Percentiles rank a stretch among this genome's conserved stretches.
phyloP scores from a whole-genome alignment of 352 stramenopile species.

The Phytopythium mirpurense region DNA sequence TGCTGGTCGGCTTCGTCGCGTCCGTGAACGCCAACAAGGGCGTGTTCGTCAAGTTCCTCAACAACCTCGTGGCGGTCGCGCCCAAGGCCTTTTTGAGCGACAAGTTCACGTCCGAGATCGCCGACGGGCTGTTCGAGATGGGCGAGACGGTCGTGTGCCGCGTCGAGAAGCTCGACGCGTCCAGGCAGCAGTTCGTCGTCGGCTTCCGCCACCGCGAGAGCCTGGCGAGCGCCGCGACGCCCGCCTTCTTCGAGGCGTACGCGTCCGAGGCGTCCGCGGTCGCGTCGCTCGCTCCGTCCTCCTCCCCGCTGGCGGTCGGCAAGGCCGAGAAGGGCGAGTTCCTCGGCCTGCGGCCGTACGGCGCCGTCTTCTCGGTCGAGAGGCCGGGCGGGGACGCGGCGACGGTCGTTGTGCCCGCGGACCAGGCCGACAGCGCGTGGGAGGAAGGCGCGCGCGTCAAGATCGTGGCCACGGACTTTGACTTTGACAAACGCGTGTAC shows the following conservation, averaged over 20 bases:
- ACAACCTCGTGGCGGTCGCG: conserved; percentile 77
- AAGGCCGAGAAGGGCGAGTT: conserved; percentile 82
- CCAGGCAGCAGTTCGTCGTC: conserved; percentile 79
- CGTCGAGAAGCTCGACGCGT: conserved; percentile 68
- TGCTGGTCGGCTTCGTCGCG: conserved; percentile 75
- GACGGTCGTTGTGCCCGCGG: conserved; percentile 63
- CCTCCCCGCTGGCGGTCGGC: conserved; percentile 36
- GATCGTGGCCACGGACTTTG: conserved; percentile 78
- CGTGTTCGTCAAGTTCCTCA: conserved; percentile 87
- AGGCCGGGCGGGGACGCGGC: conserved; percentile 39
- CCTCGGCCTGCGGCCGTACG: conserved; percentile 79
- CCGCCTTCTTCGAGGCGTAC: conserved; percentile 52
- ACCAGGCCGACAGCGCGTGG: conserved; percentile 31
- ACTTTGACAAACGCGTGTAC: conserved; percentile 84
- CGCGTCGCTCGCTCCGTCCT: conserved; percentile 8
- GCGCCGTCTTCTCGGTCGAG: conserved; percentile 76
- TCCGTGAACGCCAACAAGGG: conserved; percentile 70
- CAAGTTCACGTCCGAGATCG: conserved; percentile 63
- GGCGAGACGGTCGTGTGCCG: conserved; percentile 81
- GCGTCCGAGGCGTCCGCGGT: conserved; percentile 29
- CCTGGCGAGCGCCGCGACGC: conserved; percentile 27
- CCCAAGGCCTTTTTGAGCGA: conserved; percentile 76
- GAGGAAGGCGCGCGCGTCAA: conserved; percentile 65
- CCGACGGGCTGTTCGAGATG: conserved; percentile 78
- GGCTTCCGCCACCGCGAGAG: conserved; percentile 53